phyloP scores from a whole-genome alignment of 2,329 filamentous ascomycete species.

The Emmonsia crescens region DNA sequence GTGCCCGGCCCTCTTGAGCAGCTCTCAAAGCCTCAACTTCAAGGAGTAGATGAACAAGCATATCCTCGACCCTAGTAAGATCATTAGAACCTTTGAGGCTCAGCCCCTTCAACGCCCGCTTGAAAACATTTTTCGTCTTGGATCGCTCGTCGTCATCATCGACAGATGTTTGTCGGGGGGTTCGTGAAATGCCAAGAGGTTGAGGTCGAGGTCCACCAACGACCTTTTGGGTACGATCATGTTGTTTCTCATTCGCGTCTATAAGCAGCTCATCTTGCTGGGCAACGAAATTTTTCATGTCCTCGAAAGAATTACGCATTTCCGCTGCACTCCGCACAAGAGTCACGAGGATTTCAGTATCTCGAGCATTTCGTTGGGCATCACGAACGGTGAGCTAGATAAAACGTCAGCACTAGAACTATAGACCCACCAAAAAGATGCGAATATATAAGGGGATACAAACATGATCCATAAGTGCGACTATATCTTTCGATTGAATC shows the following conservation, averaged over 20 bases:
- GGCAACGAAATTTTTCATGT: slow-evolving; percentile 84
- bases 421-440: slow-evolving; percentile 9
- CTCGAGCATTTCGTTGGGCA: slow-evolving; percentile 87
- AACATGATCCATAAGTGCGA: slow-evolving; percentile 93
- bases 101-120: slow-evolving; percentile 81
- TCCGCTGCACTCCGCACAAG: slow-evolving; percentile 88
- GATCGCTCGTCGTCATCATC: slow-evolving; percentile 50
- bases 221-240: slow-evolving; percentile 72
- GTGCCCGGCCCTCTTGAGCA: slow-evolving; percentile 34
- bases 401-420: slow-evolving; percentile 19
- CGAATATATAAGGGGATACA: slow-evolving; percentile 25
- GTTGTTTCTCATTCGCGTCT: slow-evolving; percentile 74
- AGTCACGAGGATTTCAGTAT: slow-evolving; percentile 91
- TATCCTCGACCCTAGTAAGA: slow-evolving; percentile 75
- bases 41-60: slow-evolving; percentile 81
- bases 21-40: slow-evolving; percentile 79
- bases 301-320: slow-evolving; percentile 93
- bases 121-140: slow-evolving; percentile 91
- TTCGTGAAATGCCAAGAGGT: slow-evolving; percentile 54
- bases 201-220: slow-evolving; percentile 79
- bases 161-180: slow-evolving; percentile 37
- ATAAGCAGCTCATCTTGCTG: slow-evolving; percentile 86
- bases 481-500: slow-evolving; percentile 93
- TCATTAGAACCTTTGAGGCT: slow-evolving; percentile 82
- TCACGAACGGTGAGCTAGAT: slow-evolving; percentile 78